These are phyloP conservation scores for Pichia gijzeniarum DNA, from an alignment of 805 yeast species.

Conservation along the genomic window DNA sequence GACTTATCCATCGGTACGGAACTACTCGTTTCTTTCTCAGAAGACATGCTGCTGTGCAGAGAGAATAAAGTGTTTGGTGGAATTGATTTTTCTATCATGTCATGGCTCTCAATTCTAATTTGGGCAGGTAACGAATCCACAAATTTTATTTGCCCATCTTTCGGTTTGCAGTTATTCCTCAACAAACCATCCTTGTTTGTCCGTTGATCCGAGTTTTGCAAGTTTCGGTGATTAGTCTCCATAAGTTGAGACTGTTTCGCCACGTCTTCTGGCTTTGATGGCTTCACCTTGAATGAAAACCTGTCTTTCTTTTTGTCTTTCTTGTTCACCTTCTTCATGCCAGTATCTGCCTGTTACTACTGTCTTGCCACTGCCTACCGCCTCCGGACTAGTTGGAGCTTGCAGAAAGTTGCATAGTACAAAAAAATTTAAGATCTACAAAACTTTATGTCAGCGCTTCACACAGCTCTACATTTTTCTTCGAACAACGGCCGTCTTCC, in stretches of 20 bases:
- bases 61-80: background rate
- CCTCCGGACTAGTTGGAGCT: no score
- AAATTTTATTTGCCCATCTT: background rate
- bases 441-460: no score
- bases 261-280: conserved; percentile 27
- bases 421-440: no score
- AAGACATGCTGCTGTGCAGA: no score
- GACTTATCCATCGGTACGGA: no score
- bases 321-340: background rate
- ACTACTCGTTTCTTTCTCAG: no score
- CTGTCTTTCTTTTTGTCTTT: conserved; percentile 1
- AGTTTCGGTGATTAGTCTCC: conserved; percentile 21
- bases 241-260: conserved; percentile 29
- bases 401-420: no score
- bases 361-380: no score
- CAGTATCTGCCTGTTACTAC: no score
- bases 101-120: background rate
- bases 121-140: conserved; percentile 2
- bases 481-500: no score
- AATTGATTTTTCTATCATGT: background rate
- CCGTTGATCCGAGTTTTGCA: conserved; percentile 15
- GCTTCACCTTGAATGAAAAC: conserved; percentile 5
- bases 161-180: conserved; percentile 27
- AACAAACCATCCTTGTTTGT: conserved; percentile 25
- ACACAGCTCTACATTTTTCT: background rate